Percentiles rank a stretch among this genome's conserved stretches.
Conservation (phyloP, 129 eudicot species). For the Sambucus nigra region DNA sequence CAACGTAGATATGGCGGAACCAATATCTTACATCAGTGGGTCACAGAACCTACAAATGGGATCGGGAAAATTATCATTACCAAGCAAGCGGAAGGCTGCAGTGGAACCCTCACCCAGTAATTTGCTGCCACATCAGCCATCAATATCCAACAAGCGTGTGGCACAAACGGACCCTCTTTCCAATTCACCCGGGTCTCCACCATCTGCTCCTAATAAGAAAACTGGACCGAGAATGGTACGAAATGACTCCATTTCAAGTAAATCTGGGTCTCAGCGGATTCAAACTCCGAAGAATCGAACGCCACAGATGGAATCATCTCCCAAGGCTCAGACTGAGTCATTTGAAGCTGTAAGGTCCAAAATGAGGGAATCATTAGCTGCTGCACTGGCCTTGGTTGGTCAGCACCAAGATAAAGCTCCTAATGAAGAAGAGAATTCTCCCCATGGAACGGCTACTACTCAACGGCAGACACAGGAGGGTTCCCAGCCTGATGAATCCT, state of each 20-base stretch:
- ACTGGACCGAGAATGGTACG: slow-evolving; percentile 32
- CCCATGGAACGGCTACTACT: slow-evolving; percentile 9
- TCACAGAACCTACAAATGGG: slow-evolving; percentile 23
- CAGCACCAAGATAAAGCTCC: slow-evolving; percentile 29
- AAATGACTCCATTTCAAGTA: slow-evolving; percentile 39
- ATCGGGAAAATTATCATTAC: slow-evolving; percentile 19
- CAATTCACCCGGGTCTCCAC: slow-evolving; percentile 16
- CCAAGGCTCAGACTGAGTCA: slow-evolving; percentile 32
- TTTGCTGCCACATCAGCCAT: slow-evolving; percentile 17
- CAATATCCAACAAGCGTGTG: slow-evolving; percentile 33
- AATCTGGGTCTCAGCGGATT: slow-evolving; percentile 33
- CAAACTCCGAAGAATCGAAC: slow-evolving; percentile 39
- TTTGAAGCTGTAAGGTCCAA: slow-evolving; percentile 62
- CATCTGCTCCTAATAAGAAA: slow-evolving; percentile 22
- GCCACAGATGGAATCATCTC: slow-evolving; percentile 20
- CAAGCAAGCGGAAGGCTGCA: slow-evolving; percentile 54
- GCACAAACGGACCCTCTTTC: too few relatives aligned
- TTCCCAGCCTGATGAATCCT: slow-evolving; percentile 21
- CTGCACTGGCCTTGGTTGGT: slow-evolving; percentile 63
- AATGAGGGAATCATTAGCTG: slow-evolving; percentile 73
- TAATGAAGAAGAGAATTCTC: slow-evolving; percentile 25
- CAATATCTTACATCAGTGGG: slow-evolving; percentile 20
- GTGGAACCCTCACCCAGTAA: slow-evolving; percentile 18
- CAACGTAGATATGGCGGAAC: slow-evolving; percentile 23
- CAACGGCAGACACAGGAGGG: slow-evolving; percentile 7